A percentile compares a stretch with the other conserved stretches of the same genome.
Evolutionary conservation across 352 stramenopile genomes (phyloP).

Genomic region (Elongisporangium senticosum): DNA sequence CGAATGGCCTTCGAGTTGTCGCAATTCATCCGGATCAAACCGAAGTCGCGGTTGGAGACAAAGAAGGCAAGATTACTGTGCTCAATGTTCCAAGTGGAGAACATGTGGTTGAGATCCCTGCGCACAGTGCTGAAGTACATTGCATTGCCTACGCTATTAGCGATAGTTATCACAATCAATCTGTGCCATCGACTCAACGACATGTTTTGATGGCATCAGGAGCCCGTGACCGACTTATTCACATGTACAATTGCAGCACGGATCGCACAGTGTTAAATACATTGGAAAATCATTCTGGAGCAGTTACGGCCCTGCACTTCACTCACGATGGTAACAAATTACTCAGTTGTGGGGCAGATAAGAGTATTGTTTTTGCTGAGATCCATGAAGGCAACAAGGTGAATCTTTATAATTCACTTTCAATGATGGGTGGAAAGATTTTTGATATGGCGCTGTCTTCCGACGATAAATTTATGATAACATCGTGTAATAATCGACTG

Average conservation of each 20-base stretch:
- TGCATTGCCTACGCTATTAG: constrained; percentile 40
- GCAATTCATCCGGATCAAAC: constrained; percentile 49
- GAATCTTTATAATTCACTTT: constrained; percentile 37
- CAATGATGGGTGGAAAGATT: constrained; percentile 60
- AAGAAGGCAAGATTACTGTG: constrained; percentile 59
- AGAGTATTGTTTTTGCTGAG: constrained; percentile 58
- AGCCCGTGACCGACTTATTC: constrained; percentile 72
- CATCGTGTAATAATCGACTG: constrained; percentile 74
- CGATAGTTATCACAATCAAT: too few relatives aligned
- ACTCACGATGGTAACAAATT: constrained; percentile 62
- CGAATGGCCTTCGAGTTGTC: constrained; percentile 40
- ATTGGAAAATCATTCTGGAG: constrained; percentile 74
- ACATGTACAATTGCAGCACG: constrained; percentile 67
- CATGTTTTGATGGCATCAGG: constrained; percentile 58
- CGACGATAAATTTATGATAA: constrained; percentile 64
- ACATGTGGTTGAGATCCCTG: constrained; percentile 27
- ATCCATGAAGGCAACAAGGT: constrained; percentile 35
- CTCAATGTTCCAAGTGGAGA: constrained; percentile 33
- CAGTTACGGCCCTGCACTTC: constrained; percentile 64
- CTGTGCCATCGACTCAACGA: not conserved
- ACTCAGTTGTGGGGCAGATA: constrained; percentile 64
- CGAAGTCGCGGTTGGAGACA: constrained; percentile 66
- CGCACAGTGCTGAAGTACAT: constrained; percentile 73
- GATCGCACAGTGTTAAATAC: constrained; percentile 30
- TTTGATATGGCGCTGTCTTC: constrained; percentile 70